Evolutionary conservation across 768 basidiomycete species (phyloP).

Genomic region (Termitomyces sp.): DNA sequence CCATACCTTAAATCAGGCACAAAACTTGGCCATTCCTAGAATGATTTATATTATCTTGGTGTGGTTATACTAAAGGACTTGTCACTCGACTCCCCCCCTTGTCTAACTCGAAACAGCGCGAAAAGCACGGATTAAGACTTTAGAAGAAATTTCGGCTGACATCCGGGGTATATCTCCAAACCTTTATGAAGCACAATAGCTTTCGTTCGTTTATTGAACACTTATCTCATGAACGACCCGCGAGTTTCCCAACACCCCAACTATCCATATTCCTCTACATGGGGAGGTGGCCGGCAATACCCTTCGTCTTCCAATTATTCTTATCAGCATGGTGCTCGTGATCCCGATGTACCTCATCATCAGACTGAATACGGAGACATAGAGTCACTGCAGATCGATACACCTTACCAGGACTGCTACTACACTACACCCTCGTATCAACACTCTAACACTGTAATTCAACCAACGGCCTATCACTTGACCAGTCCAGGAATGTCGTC

Average conservation of each 20-base stretch:
- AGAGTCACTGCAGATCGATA: constrained; percentile 8
- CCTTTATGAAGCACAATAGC: constrained; percentile 24
- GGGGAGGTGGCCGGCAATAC: constrained; percentile 32
- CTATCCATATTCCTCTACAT: constrained; percentile 30
- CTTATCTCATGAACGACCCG: constrained; percentile 26
- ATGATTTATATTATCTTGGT: constrained; percentile 22
- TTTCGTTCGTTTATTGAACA: constrained; percentile 10
- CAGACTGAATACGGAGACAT: constrained; percentile 21
- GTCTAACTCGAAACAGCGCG: constrained; percentile 24
- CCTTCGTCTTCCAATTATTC: constrained; percentile 23
- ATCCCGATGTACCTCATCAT: constrained; percentile 19
- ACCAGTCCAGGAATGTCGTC: constrained; percentile 23
- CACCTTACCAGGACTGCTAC: constrained; percentile 23
- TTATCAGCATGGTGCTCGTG: constrained; percentile 21
- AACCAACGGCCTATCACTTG: constrained; percentile 17
- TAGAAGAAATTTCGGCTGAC: constrained; percentile 21
- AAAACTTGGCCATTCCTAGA: constrained; percentile 19
- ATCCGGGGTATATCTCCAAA: constrained; percentile 18
- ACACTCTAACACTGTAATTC: constrained; percentile 14
- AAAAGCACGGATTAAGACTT: constrained; percentile 24
- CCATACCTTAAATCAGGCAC: constrained; percentile 18
- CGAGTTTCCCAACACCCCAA: constrained; percentile 29
- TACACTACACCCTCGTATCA: constrained; percentile 17
- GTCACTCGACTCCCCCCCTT: constrained; percentile 18
- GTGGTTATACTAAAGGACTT: constrained; percentile 16